Evolutionary conservation across 768 basidiomycete species (phyloP).

Genomic region (Amanita thiersii): DNA sequence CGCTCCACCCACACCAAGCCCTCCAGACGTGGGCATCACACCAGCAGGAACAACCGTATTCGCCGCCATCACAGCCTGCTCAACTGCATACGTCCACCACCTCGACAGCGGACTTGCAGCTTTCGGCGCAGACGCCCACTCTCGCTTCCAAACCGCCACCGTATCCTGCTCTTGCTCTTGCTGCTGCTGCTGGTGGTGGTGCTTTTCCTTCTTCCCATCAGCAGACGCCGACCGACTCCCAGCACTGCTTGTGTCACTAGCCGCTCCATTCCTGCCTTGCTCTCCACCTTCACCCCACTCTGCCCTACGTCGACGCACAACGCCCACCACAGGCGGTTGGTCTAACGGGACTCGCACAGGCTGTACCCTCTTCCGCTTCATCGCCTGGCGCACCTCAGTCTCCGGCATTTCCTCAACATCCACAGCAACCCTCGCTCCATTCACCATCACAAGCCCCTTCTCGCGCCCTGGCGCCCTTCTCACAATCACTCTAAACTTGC

Average conservation of each 20-base stretch:
- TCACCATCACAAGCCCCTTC: conserved; percentile 80
- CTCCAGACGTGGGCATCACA: neutral
- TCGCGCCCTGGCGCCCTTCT: conserved; percentile 71
- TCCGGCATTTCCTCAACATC: conserved; percentile 88
- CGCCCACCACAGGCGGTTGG: conserved; percentile 77
- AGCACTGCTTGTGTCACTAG: conserved; percentile 2
- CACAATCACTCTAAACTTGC: conserved; percentile 41
- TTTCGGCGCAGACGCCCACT: conserved; percentile 53
- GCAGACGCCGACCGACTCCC: too few relatives aligned
- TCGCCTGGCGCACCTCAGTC: conserved; percentile 73
- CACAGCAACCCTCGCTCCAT: conserved; percentile 76
- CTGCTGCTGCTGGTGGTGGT: too few relatives aligned
- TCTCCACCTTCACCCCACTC: conserved; percentile 61
- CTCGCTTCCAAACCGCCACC: conserved; percentile 11
- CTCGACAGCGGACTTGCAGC: conserved; percentile 62
- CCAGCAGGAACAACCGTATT: conserved; percentile 76
- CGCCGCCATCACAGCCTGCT: conserved; percentile 65
- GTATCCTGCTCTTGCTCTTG: conserved; percentile 13
- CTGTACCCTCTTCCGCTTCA: conserved; percentile 81
- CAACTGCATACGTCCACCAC: conserved; percentile 70
- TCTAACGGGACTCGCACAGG: conserved; percentile 86
- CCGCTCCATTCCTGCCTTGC: conserved; percentile 14
- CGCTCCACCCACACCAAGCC: neutral
- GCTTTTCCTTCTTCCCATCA: too few relatives aligned
- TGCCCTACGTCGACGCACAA: conserved; percentile 57